Conservation (phyloP, 768 basidiomycete species). For the Coprinopsis sp. region DNA sequence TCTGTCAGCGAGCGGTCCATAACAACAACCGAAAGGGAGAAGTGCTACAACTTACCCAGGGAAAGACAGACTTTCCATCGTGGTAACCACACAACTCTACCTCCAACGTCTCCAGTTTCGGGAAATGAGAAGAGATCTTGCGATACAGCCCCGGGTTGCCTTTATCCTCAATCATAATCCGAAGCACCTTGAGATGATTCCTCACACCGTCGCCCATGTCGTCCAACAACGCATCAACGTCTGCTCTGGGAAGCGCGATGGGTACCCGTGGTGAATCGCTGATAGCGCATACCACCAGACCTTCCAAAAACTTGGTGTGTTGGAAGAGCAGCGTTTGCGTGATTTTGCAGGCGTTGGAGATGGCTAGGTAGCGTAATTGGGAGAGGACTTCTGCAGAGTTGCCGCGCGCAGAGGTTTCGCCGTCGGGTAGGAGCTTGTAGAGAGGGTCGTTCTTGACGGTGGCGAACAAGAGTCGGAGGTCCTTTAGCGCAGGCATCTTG, state of each 20-base stretch:
- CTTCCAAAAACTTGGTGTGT: constrained; percentile 27
- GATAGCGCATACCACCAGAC: constrained; percentile 33
- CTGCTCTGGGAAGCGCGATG: constrained; percentile 28
- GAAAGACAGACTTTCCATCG: constrained; percentile 32
- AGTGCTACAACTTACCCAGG: constrained; percentile 30
- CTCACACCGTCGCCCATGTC: constrained; percentile 22
- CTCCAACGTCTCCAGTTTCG: constrained; percentile 33
- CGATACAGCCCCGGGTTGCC: constrained; percentile 29
- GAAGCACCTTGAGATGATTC: constrained; percentile 23
- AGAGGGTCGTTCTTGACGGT: constrained; percentile 23
- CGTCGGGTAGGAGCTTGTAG: constrained; percentile 21
- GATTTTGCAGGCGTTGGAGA: constrained; percentile 34
- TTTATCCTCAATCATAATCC: constrained; percentile 38
- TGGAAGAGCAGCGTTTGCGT: constrained; percentile 25
- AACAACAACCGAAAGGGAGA: not conserved
- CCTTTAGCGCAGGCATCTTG: constrained; percentile 29
- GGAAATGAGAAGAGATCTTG: constrained; percentile 29
- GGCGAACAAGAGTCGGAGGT: constrained; percentile 31
- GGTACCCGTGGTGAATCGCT: constrained; percentile 33
- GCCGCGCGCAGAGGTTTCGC: constrained; percentile 14
- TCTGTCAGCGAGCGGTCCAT: not conserved
- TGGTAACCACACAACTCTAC: constrained; percentile 40
- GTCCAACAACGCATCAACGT: constrained; percentile 28
- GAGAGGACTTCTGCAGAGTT: constrained; percentile 21
- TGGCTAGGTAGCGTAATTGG: constrained; percentile 30